Evolutionary conservation across 2,329 filamentous ascomycete genomes (phyloP), one percentile per base, ranked within the genome.

Genomic region (Calonectria pseudoreteaudii): DNA sequence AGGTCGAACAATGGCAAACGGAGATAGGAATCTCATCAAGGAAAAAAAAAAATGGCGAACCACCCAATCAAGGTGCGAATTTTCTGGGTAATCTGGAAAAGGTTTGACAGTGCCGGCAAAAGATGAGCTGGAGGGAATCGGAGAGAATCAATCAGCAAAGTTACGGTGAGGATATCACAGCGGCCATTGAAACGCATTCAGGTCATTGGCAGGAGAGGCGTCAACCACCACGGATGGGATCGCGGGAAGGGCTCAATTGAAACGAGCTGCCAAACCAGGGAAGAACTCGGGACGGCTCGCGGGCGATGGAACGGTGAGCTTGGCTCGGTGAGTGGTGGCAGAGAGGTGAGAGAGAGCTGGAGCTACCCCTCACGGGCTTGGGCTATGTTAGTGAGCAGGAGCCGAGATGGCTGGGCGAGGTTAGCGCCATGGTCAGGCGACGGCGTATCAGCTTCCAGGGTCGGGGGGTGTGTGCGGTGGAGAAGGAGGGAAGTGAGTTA

Each of bases 311-410:
- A 62, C 56, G 64, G 41, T 66, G 64, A 36, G 64, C 64, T 66
- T 66, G 64, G 44, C 34, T 67, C 65, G 65, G 65, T 67, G 65
- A 67, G 65, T 47, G 60, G 41, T 44, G 18, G 41, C n/a, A n/a
- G 49, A 31, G 31, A 52, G 64, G 47, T 49, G 64, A 53, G 30
- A 50, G 30, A 50, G 41, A 69, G 52, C 23, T 69, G 50, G 30
- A 52, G 62, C 64, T 65, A 72, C 70, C 70, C 70, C 70, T 72
- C 70, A 68, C 66, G 26, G 50, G 14, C 38, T 11, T 28, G 60
- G 38, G 50, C n/a, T 23, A 26, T 49, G 41, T 65, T 49, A 49
- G 60, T 65, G 60, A 62, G 34, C 34, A 28, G 30, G 34, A 20
- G 36, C 56, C 31, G 47, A 66, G 66, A 56, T 58, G 66, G 23